Evolutionary conservation across 2,329 filamentous ascomycete species (phyloP).

Genomic region (Pseudogymnoascus sp.): DNA sequence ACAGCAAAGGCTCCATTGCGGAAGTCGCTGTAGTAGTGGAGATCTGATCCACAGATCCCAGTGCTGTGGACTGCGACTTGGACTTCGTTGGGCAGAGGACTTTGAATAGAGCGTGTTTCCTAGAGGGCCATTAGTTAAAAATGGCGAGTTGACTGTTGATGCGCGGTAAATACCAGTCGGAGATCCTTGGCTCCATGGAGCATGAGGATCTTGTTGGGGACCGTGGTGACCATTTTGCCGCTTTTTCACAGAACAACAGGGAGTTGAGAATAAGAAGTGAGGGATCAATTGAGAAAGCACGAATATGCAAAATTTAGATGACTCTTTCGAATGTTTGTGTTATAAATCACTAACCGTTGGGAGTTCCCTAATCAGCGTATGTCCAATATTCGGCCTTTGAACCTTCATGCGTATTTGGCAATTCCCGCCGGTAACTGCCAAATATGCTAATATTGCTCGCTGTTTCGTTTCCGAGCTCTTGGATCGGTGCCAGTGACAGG

Average conservation of each 20-base stretch:
- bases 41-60: slow-evolving; percentile 92
- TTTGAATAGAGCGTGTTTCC: slow-evolving; percentile 20
- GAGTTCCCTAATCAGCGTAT: not conserved
- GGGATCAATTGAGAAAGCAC: not conserved
- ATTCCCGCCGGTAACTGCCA: not conserved
- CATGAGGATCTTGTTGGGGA: slow-evolving; percentile 12
- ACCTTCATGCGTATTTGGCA: not conserved
- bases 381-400: not conserved
- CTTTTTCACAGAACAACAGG: not conserved
- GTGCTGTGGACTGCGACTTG: slow-evolving; percentile 85
- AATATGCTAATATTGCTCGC: not conserved
- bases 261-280: not conserved
- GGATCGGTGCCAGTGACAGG: not conserved
- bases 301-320: not conserved
- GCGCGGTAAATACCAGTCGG: slow-evolving; percentile 22
- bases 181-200: slow-evolving; percentile 29
- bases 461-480: not conserved
- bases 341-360: not conserved
- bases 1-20: slow-evolving; percentile 96
- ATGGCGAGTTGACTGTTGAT: not conserved
- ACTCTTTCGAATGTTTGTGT: not conserved
- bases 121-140: not conserved
- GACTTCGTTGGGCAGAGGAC: slow-evolving; percentile 50
- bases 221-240: not conserved
- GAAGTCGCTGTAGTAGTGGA: slow-evolving; percentile 95